These are phyloP conservation scores for Santalum album DNA, from an alignment of 164 flowering plant species.

Conservation along the genomic window DNA sequence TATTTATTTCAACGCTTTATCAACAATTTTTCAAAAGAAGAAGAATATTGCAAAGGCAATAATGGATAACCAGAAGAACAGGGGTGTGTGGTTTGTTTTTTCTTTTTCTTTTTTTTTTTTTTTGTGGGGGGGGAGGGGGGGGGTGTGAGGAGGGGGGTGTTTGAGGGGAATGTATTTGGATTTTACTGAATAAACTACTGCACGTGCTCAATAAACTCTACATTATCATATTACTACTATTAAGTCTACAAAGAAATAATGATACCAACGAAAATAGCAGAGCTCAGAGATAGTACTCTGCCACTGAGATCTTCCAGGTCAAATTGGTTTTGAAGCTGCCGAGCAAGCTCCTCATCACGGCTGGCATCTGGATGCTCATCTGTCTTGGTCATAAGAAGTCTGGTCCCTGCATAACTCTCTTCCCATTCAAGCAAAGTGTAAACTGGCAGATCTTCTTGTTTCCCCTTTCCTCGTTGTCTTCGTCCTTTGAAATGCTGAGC, in stretches of 20 bases:
- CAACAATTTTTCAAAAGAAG: too few relatives aligned
- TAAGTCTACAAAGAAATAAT: background rate
- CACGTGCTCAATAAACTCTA: too few relatives aligned
- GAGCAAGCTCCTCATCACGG: constrained; percentile 75
- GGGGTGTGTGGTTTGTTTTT: too few relatives aligned
- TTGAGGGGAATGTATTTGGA: too few relatives aligned
- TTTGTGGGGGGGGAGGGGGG: too few relatives aligned
- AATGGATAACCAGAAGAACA: too few relatives aligned
- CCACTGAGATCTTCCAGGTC: constrained; percentile 73
- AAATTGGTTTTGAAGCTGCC: constrained; percentile 83
- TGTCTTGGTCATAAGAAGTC: constrained; percentile 7
- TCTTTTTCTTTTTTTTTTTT: too few relatives aligned
- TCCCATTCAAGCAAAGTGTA: constrained; percentile 87
- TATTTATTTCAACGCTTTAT: too few relatives aligned
- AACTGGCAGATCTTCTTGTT: constrained; percentile 43
- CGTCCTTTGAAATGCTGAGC: constrained; percentile 30
- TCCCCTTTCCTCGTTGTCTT: constrained; percentile 46
- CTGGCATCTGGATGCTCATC: constrained; percentile 24
- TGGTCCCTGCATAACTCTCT: constrained; percentile 39
- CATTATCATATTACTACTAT: background rate
- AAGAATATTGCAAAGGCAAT: too few relatives aligned
- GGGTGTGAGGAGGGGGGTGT: too few relatives aligned
- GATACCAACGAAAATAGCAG: background rate
- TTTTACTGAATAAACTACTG: too few relatives aligned
- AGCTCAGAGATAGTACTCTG: constrained; percentile 7